These are phyloP conservation scores for Psilocybe sp. DNA, from an alignment of 768 basidiomycete genomes.

Conservation along the genomic window DNA sequence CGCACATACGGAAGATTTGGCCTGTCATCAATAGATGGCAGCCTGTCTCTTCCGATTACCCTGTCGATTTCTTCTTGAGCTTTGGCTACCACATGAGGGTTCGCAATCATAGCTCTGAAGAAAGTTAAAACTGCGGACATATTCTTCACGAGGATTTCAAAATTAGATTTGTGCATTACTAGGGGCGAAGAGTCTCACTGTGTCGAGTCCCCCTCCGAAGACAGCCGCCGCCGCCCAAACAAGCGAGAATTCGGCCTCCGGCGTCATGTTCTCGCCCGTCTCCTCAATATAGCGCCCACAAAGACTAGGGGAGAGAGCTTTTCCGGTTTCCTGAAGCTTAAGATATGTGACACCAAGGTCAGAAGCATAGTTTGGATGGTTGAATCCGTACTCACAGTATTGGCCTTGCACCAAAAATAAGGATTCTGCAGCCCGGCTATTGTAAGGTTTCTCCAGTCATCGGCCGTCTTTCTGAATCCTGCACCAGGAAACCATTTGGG, in stretches of 20 bases:
- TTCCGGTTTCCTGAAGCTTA: conserved; percentile 33
- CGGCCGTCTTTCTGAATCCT: conserved; percentile 45
- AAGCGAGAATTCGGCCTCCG: conserved; percentile 33
- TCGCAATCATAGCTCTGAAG: conserved; percentile 45
- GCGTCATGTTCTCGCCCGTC: conserved; percentile 25
- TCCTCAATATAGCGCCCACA: conserved; percentile 28
- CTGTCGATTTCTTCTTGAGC: conserved; percentile 51
- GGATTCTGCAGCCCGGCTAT: conserved; percentile 34
- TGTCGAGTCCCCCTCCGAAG: conserved; percentile 18
- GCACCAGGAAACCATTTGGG: conserved; percentile 59
- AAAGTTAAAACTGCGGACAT: conserved; percentile 41
- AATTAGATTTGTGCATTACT: not conserved
- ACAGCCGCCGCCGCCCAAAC: conserved; percentile 31
- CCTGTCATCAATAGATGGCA: conserved; percentile 38
- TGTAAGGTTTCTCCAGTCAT: conserved; percentile 30
- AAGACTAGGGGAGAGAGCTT: conserved; percentile 36
- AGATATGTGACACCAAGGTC: not conserved
- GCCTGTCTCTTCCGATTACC: conserved; percentile 33
- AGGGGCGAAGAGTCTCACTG: conserved; percentile 7
- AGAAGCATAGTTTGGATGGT: not conserved
- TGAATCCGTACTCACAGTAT: conserved; percentile 34
- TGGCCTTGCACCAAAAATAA: conserved; percentile 36
- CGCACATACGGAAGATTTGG: conserved; percentile 46
- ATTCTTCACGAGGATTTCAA: conserved; percentile 34
- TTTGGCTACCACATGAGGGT: conserved; percentile 41